phyloP scores from a whole-genome alignment of 805 yeast species.

The Debaryomyces castellii region DNA sequence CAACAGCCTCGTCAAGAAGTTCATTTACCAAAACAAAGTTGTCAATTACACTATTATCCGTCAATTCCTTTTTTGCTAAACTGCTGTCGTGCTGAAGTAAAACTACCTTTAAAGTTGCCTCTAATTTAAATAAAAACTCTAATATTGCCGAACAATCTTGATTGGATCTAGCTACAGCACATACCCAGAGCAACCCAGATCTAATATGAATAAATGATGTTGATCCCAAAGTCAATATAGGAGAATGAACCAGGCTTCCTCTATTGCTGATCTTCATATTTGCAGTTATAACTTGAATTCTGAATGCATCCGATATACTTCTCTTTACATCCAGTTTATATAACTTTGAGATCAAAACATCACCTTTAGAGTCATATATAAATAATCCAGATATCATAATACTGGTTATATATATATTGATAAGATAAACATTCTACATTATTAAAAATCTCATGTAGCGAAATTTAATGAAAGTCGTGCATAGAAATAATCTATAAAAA shows the following conservation, averaged over 20 bases:
- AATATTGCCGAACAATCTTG: slow-evolving; percentile 78
- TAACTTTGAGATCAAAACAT: slow-evolving; percentile 71
- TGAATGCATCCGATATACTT: slow-evolving; percentile 80
- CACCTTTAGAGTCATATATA: slow-evolving; percentile 77
- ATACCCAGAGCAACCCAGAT: slow-evolving; percentile 66
- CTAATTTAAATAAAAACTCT: slow-evolving; percentile 72
- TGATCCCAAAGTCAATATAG: slow-evolving; percentile 78
- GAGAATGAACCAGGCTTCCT: slow-evolving; percentile 32
- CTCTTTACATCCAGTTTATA: slow-evolving; percentile 75
- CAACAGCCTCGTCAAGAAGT: slow-evolving; percentile 70
- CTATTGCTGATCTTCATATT: slow-evolving; percentile 18
- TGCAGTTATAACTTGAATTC: slow-evolving; percentile 85
- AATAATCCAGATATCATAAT: slow-evolving; percentile 82
- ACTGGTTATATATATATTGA: not conserved
- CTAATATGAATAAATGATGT: slow-evolving; percentile 84
- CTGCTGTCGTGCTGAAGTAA: slow-evolving; percentile 12
- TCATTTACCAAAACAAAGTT: slow-evolving; percentile 74
- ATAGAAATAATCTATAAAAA: not conserved
- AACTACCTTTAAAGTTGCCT: slow-evolving; percentile 45
- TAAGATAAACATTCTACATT: not conserved
- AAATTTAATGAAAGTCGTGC: not conserved
- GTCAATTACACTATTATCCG: slow-evolving; percentile 49
- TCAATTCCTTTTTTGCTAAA: slow-evolving; percentile 11
- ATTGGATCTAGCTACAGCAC: slow-evolving; percentile 87
- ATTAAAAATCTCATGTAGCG: not conserved